Conservation (phyloP, 2,329 filamentous ascomycete species). For the Penicillium sp. region DNA sequence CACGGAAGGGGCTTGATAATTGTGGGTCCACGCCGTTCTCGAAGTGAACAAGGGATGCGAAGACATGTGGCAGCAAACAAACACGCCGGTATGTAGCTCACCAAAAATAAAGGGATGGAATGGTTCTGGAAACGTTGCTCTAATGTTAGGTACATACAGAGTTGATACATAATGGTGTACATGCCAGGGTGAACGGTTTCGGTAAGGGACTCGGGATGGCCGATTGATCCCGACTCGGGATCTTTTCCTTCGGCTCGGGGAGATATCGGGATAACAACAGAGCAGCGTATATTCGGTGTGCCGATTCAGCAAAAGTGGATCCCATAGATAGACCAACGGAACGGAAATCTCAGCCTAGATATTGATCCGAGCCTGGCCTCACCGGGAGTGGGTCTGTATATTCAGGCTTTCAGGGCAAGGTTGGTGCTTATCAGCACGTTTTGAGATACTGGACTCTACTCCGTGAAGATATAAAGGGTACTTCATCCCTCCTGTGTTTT, state of each 20-base stretch:
- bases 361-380: constrained; percentile 20
- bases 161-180: no score
- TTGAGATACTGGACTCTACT: constrained; percentile 1
- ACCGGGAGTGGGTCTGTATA: constrained; percentile 17
- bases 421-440: constrained; percentile 14
- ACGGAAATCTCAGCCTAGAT: constrained; percentile 20
- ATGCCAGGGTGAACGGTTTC: not conserved
- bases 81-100: not conserved
- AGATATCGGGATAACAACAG: constrained; percentile 15
- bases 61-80: constrained; percentile 4
- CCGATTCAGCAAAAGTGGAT: constrained; percentile 22
- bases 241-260: constrained; percentile 10
- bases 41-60: constrained; percentile 10
- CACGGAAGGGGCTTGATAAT: constrained; percentile 15
- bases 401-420: not conserved
- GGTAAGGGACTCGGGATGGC: not conserved
- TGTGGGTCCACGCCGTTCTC: constrained; percentile 12
- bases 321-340: constrained; percentile 11
- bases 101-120: not conserved
- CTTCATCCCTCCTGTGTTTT: not conserved
- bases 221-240: constrained; percentile 17
- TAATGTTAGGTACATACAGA: not conserved
- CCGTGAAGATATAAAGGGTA: constrained; percentile 16
- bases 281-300: constrained; percentile 21
- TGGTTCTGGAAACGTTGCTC: not conserved